Base-by-base conservation (phyloP, 768 basidiomycete genomes). In the Trametes elegans region DNA sequence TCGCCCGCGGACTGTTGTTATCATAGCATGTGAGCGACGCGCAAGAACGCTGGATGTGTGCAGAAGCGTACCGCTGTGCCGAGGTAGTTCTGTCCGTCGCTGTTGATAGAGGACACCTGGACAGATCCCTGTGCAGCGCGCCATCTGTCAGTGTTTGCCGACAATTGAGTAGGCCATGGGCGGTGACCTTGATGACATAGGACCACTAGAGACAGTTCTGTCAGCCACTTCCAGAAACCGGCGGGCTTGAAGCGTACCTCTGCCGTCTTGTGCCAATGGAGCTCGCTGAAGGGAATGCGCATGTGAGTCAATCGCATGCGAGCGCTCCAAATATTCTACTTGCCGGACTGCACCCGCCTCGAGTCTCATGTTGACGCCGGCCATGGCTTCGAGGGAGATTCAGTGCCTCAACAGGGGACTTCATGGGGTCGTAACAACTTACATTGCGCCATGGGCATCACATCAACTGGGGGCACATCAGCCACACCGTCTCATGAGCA, bases 1-100 rank as follows among this genome's bases (percentile, higher is more conserved):
- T 81, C 80, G n/a, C 79, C 80, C 28, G 76, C 68, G 28, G 68
- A 62, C 57, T 64, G 45, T 44, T 2, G 44, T 50, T 48, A 40
- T 45, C 19, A 18, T 38, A 47, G 23, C 23, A 9, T 18, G 36
- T 44, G 27, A 41, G 47, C 24, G 23, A 35, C 31, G 16, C 23
- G 7, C 26, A 21, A 14, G 40, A 14, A 29, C 11, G 7, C 11
- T 26, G 38, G 16, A 21, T 31, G 21, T 24, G 1, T 5, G 21
- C 35, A 38, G 28, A 36, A 32, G 6, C 59, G 32, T 26, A 61
- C 66, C 44, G 81, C 76, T 42, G 75, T 81, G 21, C 75, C 74
- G 34, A 81, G 62, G 58, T 71, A 82, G 66, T 80, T 80, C 49
- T 69, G 72, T 8, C 81, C 81, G n/a, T 78, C 64, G 8, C 72